phyloP scores from a whole-genome alignment of 192 early-diverging fungal species.

The Podila clonocystis region DNA sequence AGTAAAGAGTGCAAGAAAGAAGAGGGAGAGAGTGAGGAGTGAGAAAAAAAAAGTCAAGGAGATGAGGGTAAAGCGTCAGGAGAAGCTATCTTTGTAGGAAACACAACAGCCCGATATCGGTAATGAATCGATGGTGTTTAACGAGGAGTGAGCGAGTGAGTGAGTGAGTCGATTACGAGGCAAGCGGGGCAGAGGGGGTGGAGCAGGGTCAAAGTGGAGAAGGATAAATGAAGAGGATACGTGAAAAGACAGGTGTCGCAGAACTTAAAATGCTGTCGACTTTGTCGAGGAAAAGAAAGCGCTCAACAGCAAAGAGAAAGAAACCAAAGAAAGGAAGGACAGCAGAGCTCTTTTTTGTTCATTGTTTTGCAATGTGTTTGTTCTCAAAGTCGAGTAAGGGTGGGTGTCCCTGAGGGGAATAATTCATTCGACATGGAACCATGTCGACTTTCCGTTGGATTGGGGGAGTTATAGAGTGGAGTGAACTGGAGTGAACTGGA shows the following conservation, averaged over 20 bases:
- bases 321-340: too few species aligned
- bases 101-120: conserved; percentile 5
- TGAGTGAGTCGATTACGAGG: background rate
- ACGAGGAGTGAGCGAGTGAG: background rate
- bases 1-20: background rate
- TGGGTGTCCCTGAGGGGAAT: too few species aligned
- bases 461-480: background rate
- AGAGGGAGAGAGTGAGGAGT: background rate
- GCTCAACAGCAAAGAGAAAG: background rate
- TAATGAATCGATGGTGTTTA: conserved; percentile 11
- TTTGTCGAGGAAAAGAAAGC: background rate
- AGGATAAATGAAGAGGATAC: background rate
- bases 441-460: background rate
- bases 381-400: too few species aligned
- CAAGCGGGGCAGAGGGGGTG: background rate
- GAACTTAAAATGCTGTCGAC: background rate
- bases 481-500: background rate
- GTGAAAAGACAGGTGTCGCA: background rate
- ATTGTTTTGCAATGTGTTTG: background rate
- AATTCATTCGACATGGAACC: background rate
- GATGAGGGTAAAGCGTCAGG: background rate
- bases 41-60: background rate
- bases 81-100: background rate
- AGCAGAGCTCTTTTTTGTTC: background rate
- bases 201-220: background rate